Percentiles rank a stretch among this genome's conserved stretches.
These are phyloP conservation scores for Canariomyces notabilis DNA, from an alignment of 2,329 filamentous ascomycete genomes.

Conservation along the genomic window DNA sequence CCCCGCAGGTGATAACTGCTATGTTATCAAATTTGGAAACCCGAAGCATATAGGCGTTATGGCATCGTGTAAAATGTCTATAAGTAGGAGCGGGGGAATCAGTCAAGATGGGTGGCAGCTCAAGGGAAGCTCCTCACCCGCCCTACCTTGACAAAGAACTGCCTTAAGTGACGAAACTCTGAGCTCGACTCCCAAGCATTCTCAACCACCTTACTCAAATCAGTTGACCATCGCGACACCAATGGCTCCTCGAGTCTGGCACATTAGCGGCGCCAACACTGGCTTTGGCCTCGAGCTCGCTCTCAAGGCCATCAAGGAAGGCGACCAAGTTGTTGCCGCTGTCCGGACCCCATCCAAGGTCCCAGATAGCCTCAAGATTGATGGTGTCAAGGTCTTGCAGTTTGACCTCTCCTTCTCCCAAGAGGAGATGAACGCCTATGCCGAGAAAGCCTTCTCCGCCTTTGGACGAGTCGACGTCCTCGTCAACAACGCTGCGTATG, in stretches of 20 bases:
- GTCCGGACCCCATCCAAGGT: constrained; percentile 29
- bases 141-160: no score
- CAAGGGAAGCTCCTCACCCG: no score
- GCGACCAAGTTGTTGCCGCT: constrained; percentile 45
- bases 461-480: constrained; percentile 41
- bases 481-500: constrained; percentile 44
- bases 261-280: constrained; percentile 44
- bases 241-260: constrained; percentile 34
- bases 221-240: not conserved
- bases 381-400: constrained; percentile 32
- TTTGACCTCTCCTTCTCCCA: constrained; percentile 38
- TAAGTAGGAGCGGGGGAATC: no score
- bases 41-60: no score
- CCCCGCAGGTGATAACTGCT: not conserved
- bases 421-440: constrained; percentile 31
- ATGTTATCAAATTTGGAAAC: not conserved
- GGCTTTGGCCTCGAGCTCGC: constrained; percentile 43
- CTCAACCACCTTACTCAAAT: no score
- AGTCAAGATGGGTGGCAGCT: no score
- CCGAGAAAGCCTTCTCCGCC: constrained; percentile 32
- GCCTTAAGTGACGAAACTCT: no score
- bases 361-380: constrained; percentile 27
- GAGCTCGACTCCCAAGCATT: no score
- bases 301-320: constrained; percentile 37
- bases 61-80: no score